Base-by-base conservation (phyloP, 2,329 filamentous ascomycete genomes). In the Esteya vermicola region DNA sequence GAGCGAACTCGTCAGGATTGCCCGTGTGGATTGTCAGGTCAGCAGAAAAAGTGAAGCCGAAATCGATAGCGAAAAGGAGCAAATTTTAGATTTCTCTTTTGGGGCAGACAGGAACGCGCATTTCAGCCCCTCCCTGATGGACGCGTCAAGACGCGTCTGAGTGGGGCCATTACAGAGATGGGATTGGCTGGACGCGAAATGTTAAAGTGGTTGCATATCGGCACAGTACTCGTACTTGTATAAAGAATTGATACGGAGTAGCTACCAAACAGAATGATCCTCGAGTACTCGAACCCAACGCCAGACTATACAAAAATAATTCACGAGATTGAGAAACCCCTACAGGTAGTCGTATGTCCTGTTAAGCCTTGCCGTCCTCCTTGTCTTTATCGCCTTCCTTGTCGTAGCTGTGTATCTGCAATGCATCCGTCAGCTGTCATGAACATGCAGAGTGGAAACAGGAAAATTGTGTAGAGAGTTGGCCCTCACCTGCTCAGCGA, bases 401-500 rank as follows among this genome's bases (percentile, higher is more conserved):
- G n/a, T n/a, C n/a, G n/a, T n/a, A n/a, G n/a, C n/a, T n/a, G n/a
- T n/a, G n/a, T n/a, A n/a, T n/a, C n/a, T n/a, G n/a, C n/a, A n/a
- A n/a, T n/a, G n/a, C n/a, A n/a, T n/a, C n/a, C n/a, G 18, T 19
- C 31, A 19, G 23, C 18, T 23, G 19, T 34, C 12, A 33, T 20
- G 13, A 18, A 27, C 9, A 22, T 8, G 26, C 30, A 25, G 32
- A 23, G 13, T 23, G 21, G 8, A 20, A 27, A 3, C 25, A 14
- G 20, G 3, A 22, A 28, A 33, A 3, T 18, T 33, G 26, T 7
- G 13, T 21, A 14, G 23, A 33, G n/a, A 36, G 16, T 2, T 4
- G 8, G 18, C 12, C 9, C 48, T 6, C 28, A 48, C 49, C 46
- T 51, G 42, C 8, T 79, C 73, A 10, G 85, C 74, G 55, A 88